Evolutionary conservation across 2,329 filamentous ascomycete species (phyloP).

Genomic region (Fusarium austroafricanum): DNA sequence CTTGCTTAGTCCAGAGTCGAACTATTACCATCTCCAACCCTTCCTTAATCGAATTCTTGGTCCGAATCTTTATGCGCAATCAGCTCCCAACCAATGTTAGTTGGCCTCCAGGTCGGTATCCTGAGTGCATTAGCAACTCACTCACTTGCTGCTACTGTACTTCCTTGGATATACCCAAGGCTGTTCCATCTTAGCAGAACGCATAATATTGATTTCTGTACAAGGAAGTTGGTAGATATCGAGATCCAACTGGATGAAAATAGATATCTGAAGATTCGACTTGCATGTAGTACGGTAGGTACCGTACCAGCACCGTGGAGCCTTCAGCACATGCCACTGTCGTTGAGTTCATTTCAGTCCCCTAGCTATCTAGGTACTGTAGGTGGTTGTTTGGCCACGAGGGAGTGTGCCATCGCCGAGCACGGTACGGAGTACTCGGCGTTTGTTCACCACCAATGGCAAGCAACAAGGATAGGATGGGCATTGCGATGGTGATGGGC

Average conservation of each 20-base stretch:
- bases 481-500: constrained; percentile 41
- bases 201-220: neutral
- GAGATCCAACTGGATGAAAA: neutral
- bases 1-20: constrained; percentile 18
- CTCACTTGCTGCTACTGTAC: neutral
- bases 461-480: constrained; percentile 13
- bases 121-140: neutral
- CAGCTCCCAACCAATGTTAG: neutral
- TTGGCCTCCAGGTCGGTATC: neutral
- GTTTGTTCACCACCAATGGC: constrained; percentile 18
- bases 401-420: constrained; percentile 23
- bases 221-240: neutral
- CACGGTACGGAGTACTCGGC: neutral
- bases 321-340: neutral
- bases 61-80: neutral
- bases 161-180: neutral
- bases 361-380: no score
- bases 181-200: neutral
- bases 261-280: neutral
- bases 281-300: neutral
- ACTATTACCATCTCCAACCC: constrained; percentile 14
- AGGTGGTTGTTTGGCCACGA: constrained; percentile 12
- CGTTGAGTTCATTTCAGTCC: neutral
- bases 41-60: constrained; percentile 9
- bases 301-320: constrained; percentile 20